Conservation (phyloP, 441 rosid species). For the Populus hybrid region DNA sequence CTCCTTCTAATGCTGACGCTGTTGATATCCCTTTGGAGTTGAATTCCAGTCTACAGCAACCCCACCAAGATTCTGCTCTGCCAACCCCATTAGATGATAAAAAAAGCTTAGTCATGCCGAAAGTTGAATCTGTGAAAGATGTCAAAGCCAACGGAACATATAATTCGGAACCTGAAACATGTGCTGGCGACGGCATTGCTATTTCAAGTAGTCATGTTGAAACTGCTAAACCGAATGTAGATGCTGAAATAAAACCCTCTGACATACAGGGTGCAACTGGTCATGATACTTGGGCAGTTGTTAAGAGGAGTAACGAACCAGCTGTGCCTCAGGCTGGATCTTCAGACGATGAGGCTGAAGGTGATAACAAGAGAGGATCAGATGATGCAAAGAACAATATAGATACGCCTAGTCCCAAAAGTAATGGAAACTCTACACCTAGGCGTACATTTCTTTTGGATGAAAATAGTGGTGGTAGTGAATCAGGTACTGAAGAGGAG, state of each 20-base stretch:
- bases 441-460: conserved; percentile 53
- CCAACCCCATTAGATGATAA: conserved; percentile 27
- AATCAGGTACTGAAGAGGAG: conserved; percentile 61
- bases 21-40: conserved; percentile 21
- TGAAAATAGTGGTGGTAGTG: conserved; percentile 45
- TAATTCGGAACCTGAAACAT: conserved; percentile 21
- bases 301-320: conserved; percentile 23
- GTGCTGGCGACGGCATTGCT: conserved; percentile 18
- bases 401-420: conserved; percentile 24
- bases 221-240: conserved; percentile 7
- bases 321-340: conserved; percentile 28
- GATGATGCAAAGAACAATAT: conserved; percentile 32
- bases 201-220: conserved; percentile 17
- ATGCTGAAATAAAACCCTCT: conserved; percentile 27
- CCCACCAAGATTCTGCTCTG: conserved; percentile 17
- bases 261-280: conserved; percentile 27
- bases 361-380: conserved; percentile 27
- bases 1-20: conserved; percentile 16
- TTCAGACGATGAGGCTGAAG: conserved; percentile 38
- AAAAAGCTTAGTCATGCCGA: conserved; percentile 31
- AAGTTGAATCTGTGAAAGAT: conserved; percentile 21
- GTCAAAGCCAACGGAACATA: conserved; percentile 26
- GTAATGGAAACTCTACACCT: conserved; percentile 36
- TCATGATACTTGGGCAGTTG: conserved; percentile 24
- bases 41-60: conserved; percentile 8